Evolutionary conservation across 2,329 filamentous ascomycete species (phyloP), one percentile per base, ranked within the genome.

Genomic region (Cytospora piceicola): DNA sequence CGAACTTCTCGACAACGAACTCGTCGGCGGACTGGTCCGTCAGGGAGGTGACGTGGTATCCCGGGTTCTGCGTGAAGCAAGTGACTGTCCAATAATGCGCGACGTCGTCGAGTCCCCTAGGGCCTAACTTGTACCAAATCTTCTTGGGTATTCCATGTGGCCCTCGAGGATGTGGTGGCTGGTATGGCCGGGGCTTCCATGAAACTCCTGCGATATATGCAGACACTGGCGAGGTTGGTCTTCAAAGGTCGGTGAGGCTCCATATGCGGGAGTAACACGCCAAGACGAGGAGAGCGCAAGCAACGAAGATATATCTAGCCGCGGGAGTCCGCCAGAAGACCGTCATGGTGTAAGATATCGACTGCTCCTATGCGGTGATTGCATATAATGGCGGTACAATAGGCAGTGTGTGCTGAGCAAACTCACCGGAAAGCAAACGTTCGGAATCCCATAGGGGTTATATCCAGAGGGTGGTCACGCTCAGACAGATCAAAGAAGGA

Each of bases 1-100:
- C 59, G 79, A 0, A 87, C 90, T 71, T 73, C 69, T 90, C 87
- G 65, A 89, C 89, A 69, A 86, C 83, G 58, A 78, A 82, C 69
- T 90, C 90, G 56, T 72, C 70, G 29, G 60, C 70, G 1, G 69
- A 68, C 2, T 46, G 54, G 54, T 77, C 74, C 9, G 71, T 75
- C 42, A 76, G 56, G 58, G 73, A 72, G 58, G 73, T 69, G 34
- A 63, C 63, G 30, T 68, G 15, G 58, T 73, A 75, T 1, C 53
- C 62, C 1, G 74, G 69, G 63, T 76, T 76, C 30, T 69, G 67
- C 3, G 65, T 24, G 39, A 75, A 71, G 63, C 75, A 77, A 20
- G 65, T 74, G 29, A 72, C 67, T 20, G 74, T 76, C 74, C 75
- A 78, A 17, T 58, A 51, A 49, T 69, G 69, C 11, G 71, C 70